Conservation (phyloP, 805 yeast genomes). For the Metschnikowia rubicola region DNA sequence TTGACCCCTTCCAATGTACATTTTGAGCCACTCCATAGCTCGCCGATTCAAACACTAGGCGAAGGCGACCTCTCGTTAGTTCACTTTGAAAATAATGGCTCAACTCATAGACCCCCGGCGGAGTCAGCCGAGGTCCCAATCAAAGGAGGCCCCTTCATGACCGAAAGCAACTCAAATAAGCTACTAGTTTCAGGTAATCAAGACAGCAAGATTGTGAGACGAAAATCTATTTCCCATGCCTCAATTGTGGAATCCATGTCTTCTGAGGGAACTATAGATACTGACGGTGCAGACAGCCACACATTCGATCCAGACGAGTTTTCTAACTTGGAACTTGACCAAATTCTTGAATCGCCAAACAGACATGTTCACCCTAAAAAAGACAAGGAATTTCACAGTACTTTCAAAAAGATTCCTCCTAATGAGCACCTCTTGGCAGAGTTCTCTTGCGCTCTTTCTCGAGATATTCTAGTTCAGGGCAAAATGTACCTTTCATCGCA, state of each 20-base stretch:
- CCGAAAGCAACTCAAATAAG: conserved; percentile 21
- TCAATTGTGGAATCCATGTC: conserved; percentile 9
- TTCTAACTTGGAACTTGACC: conserved; percentile 14
- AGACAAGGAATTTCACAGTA: conserved; percentile 57
- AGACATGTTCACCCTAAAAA: conserved; percentile 32
- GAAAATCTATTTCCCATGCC: conserved; percentile 19
- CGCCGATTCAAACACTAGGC: conserved; percentile 48
- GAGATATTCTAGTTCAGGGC: conserved; percentile 68
- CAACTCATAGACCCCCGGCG: neutral
- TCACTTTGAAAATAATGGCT: conserved; percentile 16
- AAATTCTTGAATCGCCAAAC: conserved; percentile 8
- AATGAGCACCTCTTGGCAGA: conserved; percentile 58
- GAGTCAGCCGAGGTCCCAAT: conserved; percentile 5
- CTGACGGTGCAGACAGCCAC: conserved; percentile 15
- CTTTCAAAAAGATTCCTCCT: conserved; percentile 50
- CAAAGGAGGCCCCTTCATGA: conserved; percentile 9
- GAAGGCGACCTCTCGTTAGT: conserved; percentile 43
- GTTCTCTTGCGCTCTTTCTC: conserved; percentile 60
- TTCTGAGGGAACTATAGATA: conserved; percentile 10
- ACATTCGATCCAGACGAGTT: conserved; percentile 13
- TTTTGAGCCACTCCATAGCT: conserved; percentile 46
- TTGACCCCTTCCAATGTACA: conserved; percentile 32
- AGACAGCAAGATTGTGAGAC: conserved; percentile 21
- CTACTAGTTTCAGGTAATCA: conserved; percentile 16
- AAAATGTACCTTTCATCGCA: conserved; percentile 55